Conservation (phyloP, 1,139 yeast species). For the Yamadazyma oceani region DNA sequence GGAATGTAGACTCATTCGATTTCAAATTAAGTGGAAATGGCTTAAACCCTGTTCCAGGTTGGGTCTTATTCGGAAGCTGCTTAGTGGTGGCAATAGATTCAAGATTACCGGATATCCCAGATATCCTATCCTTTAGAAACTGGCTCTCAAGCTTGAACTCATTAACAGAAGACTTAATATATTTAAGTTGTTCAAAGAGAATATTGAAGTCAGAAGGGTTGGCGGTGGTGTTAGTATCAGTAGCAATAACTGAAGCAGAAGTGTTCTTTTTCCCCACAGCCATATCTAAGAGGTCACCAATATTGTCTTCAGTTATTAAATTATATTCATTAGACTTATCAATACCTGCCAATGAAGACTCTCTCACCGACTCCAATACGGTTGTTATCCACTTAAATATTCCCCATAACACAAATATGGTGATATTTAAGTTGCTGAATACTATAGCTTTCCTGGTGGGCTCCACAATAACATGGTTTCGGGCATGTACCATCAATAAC, state of each 20-base stretch:
- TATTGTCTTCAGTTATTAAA: conserved; percentile 12
- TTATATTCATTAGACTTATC: conserved; percentile 11
- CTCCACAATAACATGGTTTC: conserved; percentile 28
- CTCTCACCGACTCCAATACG: conserved; percentile 6
- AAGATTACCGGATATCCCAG: neutral
- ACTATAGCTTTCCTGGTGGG: conserved; percentile 28
- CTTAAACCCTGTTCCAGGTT: too few relatives aligned
- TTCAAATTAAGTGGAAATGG: conserved; percentile 9
- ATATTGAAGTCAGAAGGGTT: too few relatives aligned
- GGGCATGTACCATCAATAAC: conserved; percentile 25
- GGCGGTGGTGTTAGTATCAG: too few relatives aligned
- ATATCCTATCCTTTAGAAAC: neutral
- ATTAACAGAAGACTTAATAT: too few relatives aligned
- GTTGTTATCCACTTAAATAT: conserved; percentile 20
- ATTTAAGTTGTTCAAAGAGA: too few relatives aligned
- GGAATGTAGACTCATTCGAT: conserved; percentile 4
- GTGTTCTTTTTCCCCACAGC: too few relatives aligned
- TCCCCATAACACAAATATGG: conserved; percentile 31
- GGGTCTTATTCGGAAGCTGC: too few relatives aligned
- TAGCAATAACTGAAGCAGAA: too few relatives aligned
- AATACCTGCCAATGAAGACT: conserved; percentile 4
- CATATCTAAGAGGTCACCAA: conserved; percentile 8
- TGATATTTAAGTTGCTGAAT: conserved; percentile 34
- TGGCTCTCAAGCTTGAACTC: neutral
- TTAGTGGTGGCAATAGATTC: neutral